These are phyloP conservation scores for Clonostachys rosea DNA, from an alignment of 2,329 filamentous ascomycete species.

Conservation along the genomic window DNA sequence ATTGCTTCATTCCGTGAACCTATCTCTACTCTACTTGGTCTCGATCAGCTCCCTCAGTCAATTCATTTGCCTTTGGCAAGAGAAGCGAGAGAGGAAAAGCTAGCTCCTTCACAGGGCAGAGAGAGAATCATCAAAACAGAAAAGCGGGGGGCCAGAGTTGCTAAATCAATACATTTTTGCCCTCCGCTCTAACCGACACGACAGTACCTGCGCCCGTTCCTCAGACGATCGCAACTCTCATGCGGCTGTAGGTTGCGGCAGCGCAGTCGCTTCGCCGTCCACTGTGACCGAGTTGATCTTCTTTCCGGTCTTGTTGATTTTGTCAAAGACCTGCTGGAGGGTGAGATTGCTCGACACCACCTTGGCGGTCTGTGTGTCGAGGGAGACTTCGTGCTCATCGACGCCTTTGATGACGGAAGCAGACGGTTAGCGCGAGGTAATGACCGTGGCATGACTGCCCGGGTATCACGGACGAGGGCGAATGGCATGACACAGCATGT, in stretches of 20 bases:
- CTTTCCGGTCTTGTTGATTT: constrained; percentile 95
- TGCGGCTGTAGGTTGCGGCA: neutral
- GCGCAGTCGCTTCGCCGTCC: constrained; percentile 43
- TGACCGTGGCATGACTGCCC: too few relatives aligned
- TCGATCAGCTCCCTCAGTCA: too few relatives aligned
- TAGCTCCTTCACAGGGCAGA: too few relatives aligned
- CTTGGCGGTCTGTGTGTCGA: constrained; percentile 79
- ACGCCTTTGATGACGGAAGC: constrained; percentile 53
- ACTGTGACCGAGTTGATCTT: constrained; percentile 74
- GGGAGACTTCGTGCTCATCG: constrained; percentile 80
- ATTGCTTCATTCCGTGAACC: too few relatives aligned
- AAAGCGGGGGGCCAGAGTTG: neutral
- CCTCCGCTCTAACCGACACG: neutral
- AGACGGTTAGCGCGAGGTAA: constrained; percentile 4
- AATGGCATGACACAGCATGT: neutral
- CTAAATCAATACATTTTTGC: neutral
- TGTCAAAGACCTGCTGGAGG: constrained; percentile 78
- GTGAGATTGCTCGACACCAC: constrained; percentile 62
- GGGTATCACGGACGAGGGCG: too few relatives aligned
- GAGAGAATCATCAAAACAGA: neutral
- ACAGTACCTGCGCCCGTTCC: too few relatives aligned
- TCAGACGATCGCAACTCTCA: too few relatives aligned
- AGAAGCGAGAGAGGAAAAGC: too few relatives aligned
- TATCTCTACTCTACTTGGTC: too few relatives aligned
- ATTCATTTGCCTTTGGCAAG: too few relatives aligned